These are phyloP conservation scores for Cochliopodium minus DNA, from an alignment of 208 protist genomes.

Conservation along the genomic window DNA sequence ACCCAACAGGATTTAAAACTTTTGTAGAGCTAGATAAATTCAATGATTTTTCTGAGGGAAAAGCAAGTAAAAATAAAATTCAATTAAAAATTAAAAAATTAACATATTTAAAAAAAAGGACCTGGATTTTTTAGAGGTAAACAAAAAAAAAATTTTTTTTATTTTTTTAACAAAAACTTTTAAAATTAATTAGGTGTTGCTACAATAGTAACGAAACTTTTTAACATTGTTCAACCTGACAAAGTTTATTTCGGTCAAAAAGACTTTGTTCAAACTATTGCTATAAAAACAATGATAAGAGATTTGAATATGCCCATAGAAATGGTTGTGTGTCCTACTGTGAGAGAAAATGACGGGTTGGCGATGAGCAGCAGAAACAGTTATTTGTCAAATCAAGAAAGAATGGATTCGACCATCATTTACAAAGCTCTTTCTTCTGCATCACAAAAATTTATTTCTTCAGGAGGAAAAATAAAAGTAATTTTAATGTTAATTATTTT, in stretches of 20 bases:
- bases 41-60: too few species aligned
- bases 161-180: background rate
- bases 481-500: too few species aligned
- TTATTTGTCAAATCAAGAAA: background rate
- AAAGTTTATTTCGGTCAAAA: constrained; percentile 44
- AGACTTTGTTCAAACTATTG: constrained; percentile 44
- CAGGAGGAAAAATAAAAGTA: too few species aligned
- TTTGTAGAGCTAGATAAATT: background rate
- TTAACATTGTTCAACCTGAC: constrained; percentile 36
- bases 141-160: too few species aligned
- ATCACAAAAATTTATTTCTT: too few species aligned
- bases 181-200: constrained; percentile 27
- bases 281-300: constrained; percentile 23
- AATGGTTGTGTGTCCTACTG: constrained; percentile 15
- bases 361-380: constrained; percentile 28
- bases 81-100: too few species aligned
- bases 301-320: constrained; percentile 36
- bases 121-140: too few species aligned
- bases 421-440: background rate
- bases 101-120: too few species aligned
- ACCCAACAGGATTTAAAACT: constrained; percentile 11
- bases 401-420: background rate
- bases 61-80: too few species aligned
- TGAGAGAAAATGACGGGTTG: constrained; percentile 44
- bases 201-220: constrained; percentile 39